Base-by-base conservation (phyloP, 441 rosid species). In the Biscutella laevigata region DNA sequence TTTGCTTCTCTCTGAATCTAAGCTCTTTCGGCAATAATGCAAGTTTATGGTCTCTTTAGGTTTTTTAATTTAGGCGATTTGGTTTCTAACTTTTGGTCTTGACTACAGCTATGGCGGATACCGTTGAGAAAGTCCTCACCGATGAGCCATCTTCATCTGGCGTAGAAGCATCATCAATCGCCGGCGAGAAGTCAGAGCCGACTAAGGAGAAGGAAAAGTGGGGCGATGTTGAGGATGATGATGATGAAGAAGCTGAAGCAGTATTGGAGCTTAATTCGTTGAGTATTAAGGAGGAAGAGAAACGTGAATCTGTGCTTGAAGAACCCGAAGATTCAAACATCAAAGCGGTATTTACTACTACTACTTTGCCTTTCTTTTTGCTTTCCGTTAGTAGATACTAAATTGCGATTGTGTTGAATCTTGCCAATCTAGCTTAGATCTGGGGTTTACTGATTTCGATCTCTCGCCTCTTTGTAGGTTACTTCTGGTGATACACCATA, bases 251-350 rank as follows among this genome's bases (percentile, higher is more conserved):
- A 29, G 45, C 56, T 16, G 39, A 26, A 36, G 61, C 72, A 4
- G 54, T 72, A 1, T 46, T 75, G n/a, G 54, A 72, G 19, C 72
- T 83, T 3, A 83, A 58, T 4, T 66, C 71, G 1, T 59, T 91
- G 60, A 46, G 35, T 9, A 75, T 89, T 24, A 75, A 78, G n/a
- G 92, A 79, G 7, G 58, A 59, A 22, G 71, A 75, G 72, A 72
- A 73, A 59, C 61, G 28, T 14, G 77, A 77, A 46, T 67, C 77
- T 53, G 84, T 87, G 47, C 94, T 86, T 6, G 94, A 91, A 3
- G 98, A 87, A 7, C 88, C 96, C 0, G 88, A 84, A 32, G 98
- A 87, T 44, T 76, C 95, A 0, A 88, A 61, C 39, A 85, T 87
- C 64, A 67, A 65, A 74, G 95, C 94, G 4, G 98, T 87, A 72